Evolutionary conservation across 257 asterid species (phyloP).

Genomic region (Penstemon eatonii): DNA sequence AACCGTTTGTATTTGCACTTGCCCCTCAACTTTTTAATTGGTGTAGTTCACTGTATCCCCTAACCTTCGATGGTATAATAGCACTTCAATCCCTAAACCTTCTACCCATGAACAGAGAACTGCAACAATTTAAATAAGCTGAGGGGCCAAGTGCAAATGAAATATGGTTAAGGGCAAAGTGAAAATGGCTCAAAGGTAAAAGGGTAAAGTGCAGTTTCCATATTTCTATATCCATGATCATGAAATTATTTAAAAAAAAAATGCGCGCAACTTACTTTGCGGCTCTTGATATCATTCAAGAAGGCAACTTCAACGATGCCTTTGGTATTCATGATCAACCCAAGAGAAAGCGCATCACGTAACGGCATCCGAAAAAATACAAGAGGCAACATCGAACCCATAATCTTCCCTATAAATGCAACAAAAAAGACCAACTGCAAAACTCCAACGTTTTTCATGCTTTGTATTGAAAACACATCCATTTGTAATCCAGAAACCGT

Average conservation of each 20-base stretch:
- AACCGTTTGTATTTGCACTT: too few relatives aligned
- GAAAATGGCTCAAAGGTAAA: too few relatives aligned
- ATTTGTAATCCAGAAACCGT: constrained; percentile 53
- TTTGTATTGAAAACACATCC: constrained; percentile 45
- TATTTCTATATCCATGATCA: constrained; percentile 1
- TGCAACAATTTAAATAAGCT: too few relatives aligned
- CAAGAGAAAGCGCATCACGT: constrained; percentile 66
- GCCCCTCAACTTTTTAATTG: too few relatives aligned
- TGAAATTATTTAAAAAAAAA: not conserved
- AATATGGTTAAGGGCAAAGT: too few relatives aligned
- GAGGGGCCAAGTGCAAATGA: too few relatives aligned
- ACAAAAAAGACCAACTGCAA: constrained; percentile 54
- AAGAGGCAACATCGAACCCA: constrained; percentile 65
- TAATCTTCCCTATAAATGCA: constrained; percentile 57
- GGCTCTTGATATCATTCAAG: constrained; percentile 44
- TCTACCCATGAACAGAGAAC: too few relatives aligned
- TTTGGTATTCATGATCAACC: constrained; percentile 72
- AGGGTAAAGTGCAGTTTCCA: too few relatives aligned
- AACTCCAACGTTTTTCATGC: constrained; percentile 43
- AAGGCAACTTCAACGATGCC: constrained; percentile 70
- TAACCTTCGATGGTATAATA: too few relatives aligned
- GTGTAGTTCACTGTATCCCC: too few relatives aligned
- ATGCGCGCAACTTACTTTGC: constrained; percentile 37
- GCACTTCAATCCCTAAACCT: too few relatives aligned
- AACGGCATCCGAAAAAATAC: constrained; percentile 55